phyloP scores from a whole-genome alignment of 2,329 filamentous ascomycete species.

The Exserohilum turcica region DNA sequence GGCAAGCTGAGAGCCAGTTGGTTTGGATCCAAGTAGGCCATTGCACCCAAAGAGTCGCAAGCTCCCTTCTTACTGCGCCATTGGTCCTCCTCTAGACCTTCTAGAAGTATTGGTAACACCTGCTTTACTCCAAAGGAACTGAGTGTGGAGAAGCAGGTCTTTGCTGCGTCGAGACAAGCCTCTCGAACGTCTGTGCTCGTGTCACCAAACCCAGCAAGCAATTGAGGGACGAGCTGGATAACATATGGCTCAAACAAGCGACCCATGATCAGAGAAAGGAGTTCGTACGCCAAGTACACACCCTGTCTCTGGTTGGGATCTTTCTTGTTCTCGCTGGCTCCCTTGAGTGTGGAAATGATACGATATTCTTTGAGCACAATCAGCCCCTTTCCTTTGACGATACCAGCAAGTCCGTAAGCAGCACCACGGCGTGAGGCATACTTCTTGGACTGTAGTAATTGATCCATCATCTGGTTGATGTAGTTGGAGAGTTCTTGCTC shows the following conservation, averaged over 20 bases:
- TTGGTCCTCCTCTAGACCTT: slow-evolving; percentile 91
- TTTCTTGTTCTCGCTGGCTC: slow-evolving; percentile 93
- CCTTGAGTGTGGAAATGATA: slow-evolving; percentile 79
- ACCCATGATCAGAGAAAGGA: slow-evolving; percentile 83
- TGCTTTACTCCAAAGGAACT: slow-evolving; percentile 97
- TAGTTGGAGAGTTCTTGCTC: slow-evolving; percentile 79
- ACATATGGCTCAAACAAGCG: slow-evolving; percentile 95
- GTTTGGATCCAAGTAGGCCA: slow-evolving; percentile 97
- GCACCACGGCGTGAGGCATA: slow-evolving; percentile 93
- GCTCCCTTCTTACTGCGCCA: slow-evolving; percentile 99
- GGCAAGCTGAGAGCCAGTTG: slow-evolving; percentile 91
- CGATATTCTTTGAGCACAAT: slow-evolving; percentile 80
- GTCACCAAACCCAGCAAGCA: slow-evolving; percentile 89
- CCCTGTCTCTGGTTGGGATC: slow-evolving; percentile 87
- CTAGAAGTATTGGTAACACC: slow-evolving; percentile 86
- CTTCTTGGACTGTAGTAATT: slow-evolving; percentile 83
- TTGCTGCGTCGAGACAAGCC: slow-evolving; percentile 88
- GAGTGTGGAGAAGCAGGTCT: slow-evolving; percentile 88
- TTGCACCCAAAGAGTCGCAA: slow-evolving; percentile 93
- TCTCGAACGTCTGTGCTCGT: slow-evolving; percentile 86
- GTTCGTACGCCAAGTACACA: slow-evolving; percentile 85
- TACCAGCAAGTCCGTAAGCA: slow-evolving; percentile 90
- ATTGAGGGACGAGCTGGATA: slow-evolving; percentile 89
- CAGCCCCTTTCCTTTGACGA: slow-evolving; percentile 87
- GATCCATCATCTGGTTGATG: slow-evolving; percentile 78